Evolutionary conservation across 139 green algal genomes (phyloP).

Genomic region (Chlorella vulgaris): DNA sequence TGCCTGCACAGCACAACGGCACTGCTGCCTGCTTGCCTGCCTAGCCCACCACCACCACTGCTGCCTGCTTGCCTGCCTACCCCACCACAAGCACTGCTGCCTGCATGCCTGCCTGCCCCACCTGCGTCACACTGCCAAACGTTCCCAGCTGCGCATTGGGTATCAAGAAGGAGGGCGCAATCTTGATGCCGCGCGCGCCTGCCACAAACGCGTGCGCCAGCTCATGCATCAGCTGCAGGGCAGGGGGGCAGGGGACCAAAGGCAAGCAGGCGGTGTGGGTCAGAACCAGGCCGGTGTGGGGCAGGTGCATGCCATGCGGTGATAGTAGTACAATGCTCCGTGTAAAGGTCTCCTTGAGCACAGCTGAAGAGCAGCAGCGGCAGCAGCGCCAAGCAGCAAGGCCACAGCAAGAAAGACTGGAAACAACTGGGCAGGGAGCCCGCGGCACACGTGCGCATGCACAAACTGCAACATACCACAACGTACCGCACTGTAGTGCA

Average conservation of each 20-base stretch:
- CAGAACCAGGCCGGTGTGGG: background rate
- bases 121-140: constrained; percentile 90
- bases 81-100: background rate
- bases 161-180: constrained; percentile 87
- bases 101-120: background rate
- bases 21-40: too few species aligned
- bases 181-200: constrained; percentile 61
- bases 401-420: background rate
- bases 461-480: background rate
- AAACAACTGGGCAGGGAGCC: background rate
- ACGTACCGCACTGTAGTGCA: too few species aligned
- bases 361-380: background rate
- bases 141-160: constrained; percentile 89
- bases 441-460: background rate
- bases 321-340: too few species aligned
- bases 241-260: constrained; percentile 60
- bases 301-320: background rate
- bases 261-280: background rate
- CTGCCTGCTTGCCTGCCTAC: too few species aligned
- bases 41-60: too few species aligned
- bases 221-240: constrained; percentile 84
- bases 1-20: too few species aligned
- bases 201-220: constrained; percentile 71
- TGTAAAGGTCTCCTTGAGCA: too few species aligned
- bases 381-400: background rate